Percentiles rank a stretch among this genome's conserved stretches.
These are phyloP conservation scores for Podospora pseudoanserina DNA, from an alignment of 495 filamentous ascomycete genomes.

Conservation along the genomic window DNA sequence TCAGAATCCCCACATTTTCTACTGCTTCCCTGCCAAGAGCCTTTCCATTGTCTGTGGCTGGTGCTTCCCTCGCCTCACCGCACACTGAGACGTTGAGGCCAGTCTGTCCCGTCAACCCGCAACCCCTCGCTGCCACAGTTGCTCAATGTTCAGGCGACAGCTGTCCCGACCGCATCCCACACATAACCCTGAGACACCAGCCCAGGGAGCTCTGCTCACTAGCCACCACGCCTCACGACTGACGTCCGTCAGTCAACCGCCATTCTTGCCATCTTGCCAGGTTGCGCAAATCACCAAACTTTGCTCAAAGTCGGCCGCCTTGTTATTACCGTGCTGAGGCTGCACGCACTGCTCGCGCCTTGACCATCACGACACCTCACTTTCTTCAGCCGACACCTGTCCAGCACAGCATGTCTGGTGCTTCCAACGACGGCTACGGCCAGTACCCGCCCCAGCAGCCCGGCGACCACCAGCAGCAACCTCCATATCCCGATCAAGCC, in stretches of 20 bases:
- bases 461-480: slow-evolving; percentile 34
- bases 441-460: slow-evolving; percentile 65
- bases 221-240: slow-evolving; percentile 12
- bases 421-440: slow-evolving; percentile 55
- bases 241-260: slow-evolving; percentile 2
- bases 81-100: slow-evolving; percentile 21
- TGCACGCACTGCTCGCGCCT: slow-evolving; percentile 16
- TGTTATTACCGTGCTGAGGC: slow-evolving; percentile 5
- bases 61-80: background rate
- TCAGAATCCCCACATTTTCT: background rate
- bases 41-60: background rate
- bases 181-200: slow-evolving; percentile 11
- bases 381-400: slow-evolving; percentile 12
- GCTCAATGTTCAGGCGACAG: slow-evolving; percentile 15
- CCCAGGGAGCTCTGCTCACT: slow-evolving; percentile 13
- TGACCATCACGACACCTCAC: slow-evolving; percentile 11
- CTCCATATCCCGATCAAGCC: slow-evolving; percentile 37
- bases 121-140: slow-evolving; percentile 23
- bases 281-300: slow-evolving; percentile 6
- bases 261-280: slow-evolving; percentile 11
- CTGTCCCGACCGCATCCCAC: slow-evolving; percentile 3
- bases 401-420: slow-evolving; percentile 41
- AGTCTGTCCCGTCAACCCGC: slow-evolving; percentile 25
- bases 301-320: background rate
- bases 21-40: background rate